Base-by-base conservation (phyloP, 371 early-diverging fungal genomes). In the Rhizomucor pusillus region DNA sequence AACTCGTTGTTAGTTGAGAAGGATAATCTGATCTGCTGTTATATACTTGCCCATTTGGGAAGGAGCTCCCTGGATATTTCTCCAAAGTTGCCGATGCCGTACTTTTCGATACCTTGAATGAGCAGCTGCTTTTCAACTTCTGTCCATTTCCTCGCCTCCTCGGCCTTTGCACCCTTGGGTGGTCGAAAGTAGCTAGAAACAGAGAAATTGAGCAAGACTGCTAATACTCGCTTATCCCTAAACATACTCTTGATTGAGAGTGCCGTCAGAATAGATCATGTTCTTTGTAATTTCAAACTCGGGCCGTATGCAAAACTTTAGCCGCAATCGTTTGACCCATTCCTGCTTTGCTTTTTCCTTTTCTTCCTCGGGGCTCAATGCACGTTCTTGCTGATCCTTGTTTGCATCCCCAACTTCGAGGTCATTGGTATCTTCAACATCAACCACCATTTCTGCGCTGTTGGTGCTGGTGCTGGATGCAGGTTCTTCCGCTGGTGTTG, bases 41-140 rank as follows among this genome's bases (percentile, higher is more conserved):
- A 36, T 18, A 6, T 16, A 57, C 72, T 66, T 75, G 90, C 92
- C 94, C 93, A 94, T 56, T 82, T 82, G 12, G 90, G 85, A 19
- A 94, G 63, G n/a, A 84, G 59, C 43, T 79, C 84, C 48, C 91
- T 91, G 0, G 92, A 88, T 37, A 93, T 90, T 59, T 90, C 90
- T 44, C 90, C 81, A 66, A 92, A 94, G 57, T 90, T 90, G 3
- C 94, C 92, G 60, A 94, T 91, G 16, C 94, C 94, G 56, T 92
- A 73, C 55, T 84, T 85, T 57, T 88, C 87, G 43, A 95, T 91
- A 1, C 95, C 92, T 55, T 88, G 66, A 50, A 91, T 85, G 25
- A 95, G 71, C 46, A 90, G 66, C 13, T 55, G 60, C 43, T 85
- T 84, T 63, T 95, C 93, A 33, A 80, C 81, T 1, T 90, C 90